Conservation (phyloP, 106 monocot species). For the Hemerocallis citrina region DNA sequence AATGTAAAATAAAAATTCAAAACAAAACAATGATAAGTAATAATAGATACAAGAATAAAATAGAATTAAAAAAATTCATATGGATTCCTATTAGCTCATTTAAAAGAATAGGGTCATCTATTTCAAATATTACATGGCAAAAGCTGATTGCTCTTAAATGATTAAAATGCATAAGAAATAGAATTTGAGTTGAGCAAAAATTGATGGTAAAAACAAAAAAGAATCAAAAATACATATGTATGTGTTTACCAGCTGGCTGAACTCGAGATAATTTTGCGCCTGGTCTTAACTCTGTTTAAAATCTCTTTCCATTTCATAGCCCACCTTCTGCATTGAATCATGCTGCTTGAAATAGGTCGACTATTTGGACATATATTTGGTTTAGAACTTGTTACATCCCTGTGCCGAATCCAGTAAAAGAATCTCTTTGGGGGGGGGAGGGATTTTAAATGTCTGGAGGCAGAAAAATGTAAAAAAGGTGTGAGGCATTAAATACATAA, state of each 20-base stretch:
- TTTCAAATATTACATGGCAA: slow-evolving; percentile 1
- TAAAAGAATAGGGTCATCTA: too few species aligned
- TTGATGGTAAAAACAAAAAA: neutral
- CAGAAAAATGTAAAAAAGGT: neutral
- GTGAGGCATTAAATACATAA: neutral
- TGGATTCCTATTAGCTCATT: too few species aligned
- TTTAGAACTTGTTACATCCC: neutral
- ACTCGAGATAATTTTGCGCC: too few species aligned
- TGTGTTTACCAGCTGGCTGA: neutral
- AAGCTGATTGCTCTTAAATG: neutral
- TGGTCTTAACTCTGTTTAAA: neutral
- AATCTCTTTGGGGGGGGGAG: too few species aligned
- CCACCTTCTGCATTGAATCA: neutral
- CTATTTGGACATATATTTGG: neutral
- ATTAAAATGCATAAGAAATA: neutral
- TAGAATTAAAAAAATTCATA: too few species aligned
- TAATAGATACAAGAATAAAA: too few species aligned
- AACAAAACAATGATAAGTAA: too few species aligned
- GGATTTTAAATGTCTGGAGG: neutral
- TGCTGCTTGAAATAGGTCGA: too few species aligned
- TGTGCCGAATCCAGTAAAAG: neutral
- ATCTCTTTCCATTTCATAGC: neutral
- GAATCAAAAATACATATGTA: neutral
- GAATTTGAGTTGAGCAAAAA: neutral
- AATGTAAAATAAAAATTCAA: too few species aligned